Conservation (phyloP, 306 rosid species). For the Prunus kanzakura region DNA sequence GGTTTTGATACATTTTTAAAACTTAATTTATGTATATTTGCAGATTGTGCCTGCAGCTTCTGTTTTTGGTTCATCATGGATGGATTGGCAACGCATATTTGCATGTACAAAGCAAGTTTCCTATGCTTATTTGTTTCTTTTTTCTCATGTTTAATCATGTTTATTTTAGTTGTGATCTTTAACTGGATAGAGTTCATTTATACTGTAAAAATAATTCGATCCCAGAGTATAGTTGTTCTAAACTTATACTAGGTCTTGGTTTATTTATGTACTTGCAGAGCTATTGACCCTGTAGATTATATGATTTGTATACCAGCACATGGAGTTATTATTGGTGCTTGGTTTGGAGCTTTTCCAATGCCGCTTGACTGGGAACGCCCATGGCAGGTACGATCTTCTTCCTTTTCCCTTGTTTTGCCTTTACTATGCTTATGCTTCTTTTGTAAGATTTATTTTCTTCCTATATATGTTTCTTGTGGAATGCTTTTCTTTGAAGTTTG, state of each 20-base stretch:
- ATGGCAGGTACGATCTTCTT: conserved; percentile 64
- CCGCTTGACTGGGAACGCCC: conserved; percentile 99
- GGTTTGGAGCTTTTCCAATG: conserved; percentile 99
- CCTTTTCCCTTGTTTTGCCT: neutral
- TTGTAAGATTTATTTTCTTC: neutral
- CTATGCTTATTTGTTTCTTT: conserved; percentile 2
- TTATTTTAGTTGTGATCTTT: neutral
- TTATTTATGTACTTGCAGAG: conserved; percentile 44
- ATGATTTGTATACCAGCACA: conserved; percentile 80
- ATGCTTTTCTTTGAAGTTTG: neutral
- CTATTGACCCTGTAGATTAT: conserved; percentile 53
- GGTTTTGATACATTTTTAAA: neutral
- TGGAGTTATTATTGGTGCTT: conserved; percentile 86
- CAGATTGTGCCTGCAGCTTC: conserved; percentile 83
- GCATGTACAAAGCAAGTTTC: conserved; percentile 59
- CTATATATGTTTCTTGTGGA: neutral
- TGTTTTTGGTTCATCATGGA: conserved; percentile 78
- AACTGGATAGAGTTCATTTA: neutral
- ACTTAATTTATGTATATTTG: conserved; percentile 4
- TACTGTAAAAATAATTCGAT: neutral
- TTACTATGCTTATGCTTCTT: neutral
- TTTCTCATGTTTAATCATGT: conserved; percentile 12
- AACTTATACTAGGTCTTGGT: neutral
- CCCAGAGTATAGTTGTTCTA: neutral
- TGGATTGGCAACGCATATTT: conserved; percentile 77